These are phyloP conservation scores for Gracilaria vermiculophylla DNA, from an alignment of 23 red algal species.

Conservation along the genomic window DNA sequence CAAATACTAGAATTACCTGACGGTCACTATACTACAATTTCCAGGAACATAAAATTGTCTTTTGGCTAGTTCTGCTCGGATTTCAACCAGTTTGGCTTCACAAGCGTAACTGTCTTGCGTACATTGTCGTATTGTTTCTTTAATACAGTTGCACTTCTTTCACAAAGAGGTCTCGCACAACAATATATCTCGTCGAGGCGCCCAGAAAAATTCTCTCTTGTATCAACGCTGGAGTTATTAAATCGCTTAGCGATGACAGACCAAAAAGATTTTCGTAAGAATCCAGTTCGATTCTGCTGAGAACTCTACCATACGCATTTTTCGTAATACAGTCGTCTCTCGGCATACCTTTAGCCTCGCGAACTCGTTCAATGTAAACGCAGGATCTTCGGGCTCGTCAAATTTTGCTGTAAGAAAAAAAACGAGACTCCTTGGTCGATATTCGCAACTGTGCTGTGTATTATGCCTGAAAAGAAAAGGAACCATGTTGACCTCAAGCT, in stretches of 20 bases:
- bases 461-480: too few species aligned
- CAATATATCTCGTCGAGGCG: background rate
- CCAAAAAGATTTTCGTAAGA: background rate
- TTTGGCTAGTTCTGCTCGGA: constrained; percentile 7
- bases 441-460: too few species aligned
- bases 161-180: background rate
- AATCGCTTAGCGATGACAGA: background rate
- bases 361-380: background rate
- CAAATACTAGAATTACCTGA: too few species aligned
- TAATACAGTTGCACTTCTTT: background rate
- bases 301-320: background rate
- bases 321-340: background rate
- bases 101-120: background rate
- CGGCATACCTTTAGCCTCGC: background rate
- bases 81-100: background rate
- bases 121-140: background rate
- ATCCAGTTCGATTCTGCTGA: background rate
- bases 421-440: too few species aligned
- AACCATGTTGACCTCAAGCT: too few species aligned
- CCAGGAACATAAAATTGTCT: too few species aligned
- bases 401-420: too few species aligned
- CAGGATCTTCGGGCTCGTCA: too few species aligned
- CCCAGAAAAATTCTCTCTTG: background rate
- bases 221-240: background rate
- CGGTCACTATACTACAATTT: too few species aligned